phyloP scores from a whole-genome alignment of 495 filamentous ascomycete genomes.

The Geopyxis carbonaria region DNA sequence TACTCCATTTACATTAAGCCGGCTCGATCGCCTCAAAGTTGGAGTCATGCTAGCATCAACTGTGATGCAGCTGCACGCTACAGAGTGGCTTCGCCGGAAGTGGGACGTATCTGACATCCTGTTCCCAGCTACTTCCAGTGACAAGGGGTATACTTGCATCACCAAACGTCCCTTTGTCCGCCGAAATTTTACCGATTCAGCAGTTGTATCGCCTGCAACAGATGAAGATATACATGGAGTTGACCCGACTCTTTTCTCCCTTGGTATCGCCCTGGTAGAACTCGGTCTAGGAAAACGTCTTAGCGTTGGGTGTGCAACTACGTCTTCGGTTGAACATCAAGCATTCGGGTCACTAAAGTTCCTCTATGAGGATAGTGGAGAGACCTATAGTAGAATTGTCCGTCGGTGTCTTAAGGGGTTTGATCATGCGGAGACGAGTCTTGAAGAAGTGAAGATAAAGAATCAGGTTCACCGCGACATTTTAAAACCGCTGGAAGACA shows the following conservation, averaged over 20 bases:
- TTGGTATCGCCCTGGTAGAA: no score
- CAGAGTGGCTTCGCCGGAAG: slow-evolving; percentile 18
- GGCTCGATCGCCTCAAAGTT: slow-evolving; percentile 15
- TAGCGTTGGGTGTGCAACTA: no score
- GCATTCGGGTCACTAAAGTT: no score
- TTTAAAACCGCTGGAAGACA: slow-evolving; percentile 21
- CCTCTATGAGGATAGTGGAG: slow-evolving; percentile 20
- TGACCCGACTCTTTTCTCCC: neutral
- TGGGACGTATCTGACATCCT: slow-evolving; percentile 22
- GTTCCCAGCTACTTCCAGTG: slow-evolving; percentile 16
- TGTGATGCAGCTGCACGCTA: slow-evolving; percentile 23
- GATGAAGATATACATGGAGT: neutral
- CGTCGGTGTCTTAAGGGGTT: slow-evolving; percentile 24
- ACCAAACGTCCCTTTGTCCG: slow-evolving; percentile 15
- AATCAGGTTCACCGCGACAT: slow-evolving; percentile 23
- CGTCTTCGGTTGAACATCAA: no score
- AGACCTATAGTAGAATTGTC: slow-evolving; percentile 24
- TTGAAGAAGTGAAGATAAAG: slow-evolving; percentile 21
- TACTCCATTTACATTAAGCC: no score
- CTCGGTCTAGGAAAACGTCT: no score
- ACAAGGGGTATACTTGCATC: no score
- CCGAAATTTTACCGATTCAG: slow-evolving; percentile 10
- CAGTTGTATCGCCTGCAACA: neutral
- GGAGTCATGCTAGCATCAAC: slow-evolving; percentile 24
- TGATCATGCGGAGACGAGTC: slow-evolving; percentile 11